phyloP scores from a whole-genome alignment of 2,329 filamentous ascomycete species.

The Penicillium sp. region DNA sequence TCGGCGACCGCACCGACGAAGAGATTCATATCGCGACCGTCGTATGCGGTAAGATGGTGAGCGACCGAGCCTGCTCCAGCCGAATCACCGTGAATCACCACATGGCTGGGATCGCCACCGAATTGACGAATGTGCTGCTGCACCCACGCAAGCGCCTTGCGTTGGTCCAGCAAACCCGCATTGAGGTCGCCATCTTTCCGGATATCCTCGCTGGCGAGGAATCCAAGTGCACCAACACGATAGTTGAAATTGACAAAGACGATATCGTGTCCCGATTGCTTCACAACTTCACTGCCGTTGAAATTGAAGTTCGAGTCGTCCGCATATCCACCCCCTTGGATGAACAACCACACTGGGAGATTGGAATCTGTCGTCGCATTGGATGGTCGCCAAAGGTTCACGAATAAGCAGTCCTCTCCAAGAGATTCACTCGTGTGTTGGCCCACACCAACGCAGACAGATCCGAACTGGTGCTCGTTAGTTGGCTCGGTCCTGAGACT shows the following conservation, averaged over 20 bases:
- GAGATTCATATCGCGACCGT: slow-evolving; percentile 49
- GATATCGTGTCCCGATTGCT: slow-evolving; percentile 58
- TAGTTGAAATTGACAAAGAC: slow-evolving; percentile 74
- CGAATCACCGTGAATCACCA: slow-evolving; percentile 64
- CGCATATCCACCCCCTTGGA: slow-evolving; percentile 63
- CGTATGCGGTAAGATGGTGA: slow-evolving; percentile 56
- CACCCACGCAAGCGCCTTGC: slow-evolving; percentile 63
- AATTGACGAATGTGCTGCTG: slow-evolving; percentile 59
- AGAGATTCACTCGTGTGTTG: slow-evolving; percentile 61
- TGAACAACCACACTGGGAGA: slow-evolving; percentile 63
- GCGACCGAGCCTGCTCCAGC: slow-evolving; percentile 63
- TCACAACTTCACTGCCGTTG: slow-evolving; percentile 60
- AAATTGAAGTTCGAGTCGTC: slow-evolving; percentile 54
- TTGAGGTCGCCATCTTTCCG: slow-evolving; percentile 61
- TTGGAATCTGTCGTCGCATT: slow-evolving; percentile 43
- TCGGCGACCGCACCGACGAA: slow-evolving; percentile 54
- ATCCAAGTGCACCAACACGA: slow-evolving; percentile 64
- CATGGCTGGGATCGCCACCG: slow-evolving; percentile 60
- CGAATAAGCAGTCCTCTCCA: slow-evolving; percentile 36
- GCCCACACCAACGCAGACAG: slow-evolving; percentile 66
- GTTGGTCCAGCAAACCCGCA: slow-evolving; percentile 65
- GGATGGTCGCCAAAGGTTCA: slow-evolving; percentile 38
- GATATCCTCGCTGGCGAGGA: slow-evolving; percentile 61
- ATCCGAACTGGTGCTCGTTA: slow-evolving; percentile 24
- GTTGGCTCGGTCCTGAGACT: slow-evolving; percentile 2